A percentile compares a stretch with the other conserved stretches of the same genome.
These are phyloP conservation scores for Iodosphaeria phyllophila DNA, from an alignment of 2,329 filamentous ascomycete species.

Conservation along the genomic window DNA sequence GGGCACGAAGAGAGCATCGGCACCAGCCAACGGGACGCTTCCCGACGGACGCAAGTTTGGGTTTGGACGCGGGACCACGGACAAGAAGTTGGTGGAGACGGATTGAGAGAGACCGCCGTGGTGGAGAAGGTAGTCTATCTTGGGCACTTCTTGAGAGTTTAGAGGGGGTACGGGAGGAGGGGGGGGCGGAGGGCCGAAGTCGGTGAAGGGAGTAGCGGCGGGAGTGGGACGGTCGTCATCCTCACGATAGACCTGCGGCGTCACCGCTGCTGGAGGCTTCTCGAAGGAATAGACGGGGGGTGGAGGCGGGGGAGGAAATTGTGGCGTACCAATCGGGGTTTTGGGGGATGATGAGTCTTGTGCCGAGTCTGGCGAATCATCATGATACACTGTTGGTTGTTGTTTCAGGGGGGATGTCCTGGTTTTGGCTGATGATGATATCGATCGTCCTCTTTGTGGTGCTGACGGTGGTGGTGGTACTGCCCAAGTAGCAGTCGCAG, in stretches of 20 bases:
- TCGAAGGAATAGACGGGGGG: conserved; percentile 21
- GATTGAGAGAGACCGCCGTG: conserved; percentile 63
- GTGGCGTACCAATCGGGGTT: conserved; percentile 37
- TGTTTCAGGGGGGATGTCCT: no score
- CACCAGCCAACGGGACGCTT: conserved; percentile 47
- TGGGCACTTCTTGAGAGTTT: conserved; percentile 50
- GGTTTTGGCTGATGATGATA: no score
- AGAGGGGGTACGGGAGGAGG: conserved; percentile 64
- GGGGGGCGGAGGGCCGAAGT: conserved; percentile 28
- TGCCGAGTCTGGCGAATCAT: conserved; percentile 30
- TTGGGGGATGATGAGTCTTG: conserved; percentile 38
- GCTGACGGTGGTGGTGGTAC: no score
- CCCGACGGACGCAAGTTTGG: conserved; percentile 37
- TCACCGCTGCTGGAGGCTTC: conserved; percentile 17
- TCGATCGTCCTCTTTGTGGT: no score
- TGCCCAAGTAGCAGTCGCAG: no score
- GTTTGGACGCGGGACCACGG: conserved; percentile 38
- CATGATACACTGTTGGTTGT: no score
- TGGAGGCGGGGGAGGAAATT: conserved; percentile 29
- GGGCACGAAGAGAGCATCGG: conserved; percentile 61
- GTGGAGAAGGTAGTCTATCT: conserved; percentile 82
- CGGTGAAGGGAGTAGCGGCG: conserved; percentile 20
- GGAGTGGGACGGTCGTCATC: conserved; percentile 20
- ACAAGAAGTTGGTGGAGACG: conserved; percentile 56
- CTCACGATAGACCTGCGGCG: conserved; percentile 15